Conservation (phyloP, 2,329 filamentous ascomycete genomes). For the Lachnellula arida region DNA sequence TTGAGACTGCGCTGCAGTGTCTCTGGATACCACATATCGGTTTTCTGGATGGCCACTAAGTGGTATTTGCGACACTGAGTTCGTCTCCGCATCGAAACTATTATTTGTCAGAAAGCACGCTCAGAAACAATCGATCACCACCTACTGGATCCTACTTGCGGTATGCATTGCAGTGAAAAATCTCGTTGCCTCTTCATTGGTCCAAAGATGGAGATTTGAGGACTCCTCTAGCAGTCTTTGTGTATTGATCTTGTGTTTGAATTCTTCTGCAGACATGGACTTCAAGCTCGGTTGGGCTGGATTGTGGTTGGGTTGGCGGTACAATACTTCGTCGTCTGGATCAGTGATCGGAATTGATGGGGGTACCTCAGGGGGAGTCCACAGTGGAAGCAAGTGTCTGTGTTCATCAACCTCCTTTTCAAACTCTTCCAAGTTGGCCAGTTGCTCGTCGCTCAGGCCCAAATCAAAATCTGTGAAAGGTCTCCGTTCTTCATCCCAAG, state of each 20-base stretch:
- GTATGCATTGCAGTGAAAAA: constrained; percentile 7
- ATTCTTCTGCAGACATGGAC: neutral
- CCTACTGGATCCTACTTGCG: constrained; percentile 14
- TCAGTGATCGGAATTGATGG: neutral
- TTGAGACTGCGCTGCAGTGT: neutral
- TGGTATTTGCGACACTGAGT: constrained; percentile 18
- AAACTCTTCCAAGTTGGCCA: constrained; percentile 6
- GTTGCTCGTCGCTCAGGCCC: neutral
- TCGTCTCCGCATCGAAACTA: constrained; percentile 3
- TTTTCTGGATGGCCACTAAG: constrained; percentile 27
- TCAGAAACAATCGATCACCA: neutral
- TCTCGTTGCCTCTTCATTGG: neutral
- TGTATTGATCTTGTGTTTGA: constrained; percentile 1
- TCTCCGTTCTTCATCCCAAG: constrained; percentile 14
- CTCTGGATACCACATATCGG: constrained; percentile 18
- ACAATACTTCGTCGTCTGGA: neutral
- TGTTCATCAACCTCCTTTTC: constrained; percentile 8
- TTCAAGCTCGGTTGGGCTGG: neutral
- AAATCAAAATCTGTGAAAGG: neutral
- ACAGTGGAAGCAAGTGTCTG: constrained; percentile 4
- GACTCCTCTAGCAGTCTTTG: neutral
- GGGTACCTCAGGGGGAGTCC: neutral
- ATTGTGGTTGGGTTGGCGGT: neutral
- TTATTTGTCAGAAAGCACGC: neutral
- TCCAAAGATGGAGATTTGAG: constrained; percentile 1